Evolutionary conservation across 1,284 basidiomycete genomes (phyloP).

Genomic region (Bondarzewia mesenterica): DNA sequence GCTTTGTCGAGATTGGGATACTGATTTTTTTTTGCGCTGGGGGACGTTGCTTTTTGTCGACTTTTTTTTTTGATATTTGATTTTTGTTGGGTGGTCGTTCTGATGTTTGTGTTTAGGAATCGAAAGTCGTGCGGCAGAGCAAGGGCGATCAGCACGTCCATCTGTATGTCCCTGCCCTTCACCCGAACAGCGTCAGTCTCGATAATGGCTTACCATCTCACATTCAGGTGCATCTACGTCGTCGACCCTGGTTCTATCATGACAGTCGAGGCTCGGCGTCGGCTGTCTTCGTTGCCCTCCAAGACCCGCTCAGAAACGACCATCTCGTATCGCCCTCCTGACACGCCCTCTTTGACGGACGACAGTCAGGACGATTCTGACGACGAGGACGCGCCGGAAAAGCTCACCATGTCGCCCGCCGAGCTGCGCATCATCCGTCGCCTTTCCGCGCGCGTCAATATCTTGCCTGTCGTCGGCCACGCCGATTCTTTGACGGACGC

Average conservation of each 20-base stretch:
- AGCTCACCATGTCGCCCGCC: conserved; percentile 59
- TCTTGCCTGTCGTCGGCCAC: conserved; percentile 70
- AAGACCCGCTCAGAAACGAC: conserved; percentile 55
- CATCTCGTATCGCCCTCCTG: conserved; percentile 44
- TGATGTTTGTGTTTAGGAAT: conserved; percentile 44
- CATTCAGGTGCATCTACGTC: conserved; percentile 67
- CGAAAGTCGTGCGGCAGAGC: conserved; percentile 74
- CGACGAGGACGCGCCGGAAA: conserved; percentile 27
- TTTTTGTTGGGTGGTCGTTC: background rate
- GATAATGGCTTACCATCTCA: background rate
- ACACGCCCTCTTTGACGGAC: conserved; percentile 40
- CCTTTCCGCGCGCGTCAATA: conserved; percentile 60
- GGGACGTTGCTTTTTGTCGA: background rate
- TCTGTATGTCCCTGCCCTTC: conserved; percentile 44
- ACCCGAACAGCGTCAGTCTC: background rate
- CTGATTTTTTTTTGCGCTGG: background rate
- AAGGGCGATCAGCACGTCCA: conserved; percentile 82
- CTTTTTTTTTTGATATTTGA: background rate
- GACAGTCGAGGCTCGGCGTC: conserved; percentile 39
- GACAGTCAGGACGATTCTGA: conserved; percentile 41
- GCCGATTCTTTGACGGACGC: conserved; percentile 74
- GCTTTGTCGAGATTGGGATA: background rate
- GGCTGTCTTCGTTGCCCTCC: conserved; percentile 36
- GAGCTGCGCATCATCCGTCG: conserved; percentile 71
- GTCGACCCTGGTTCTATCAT: conserved; percentile 69